These are phyloP conservation scores for Stentor coeruleus DNA, from an alignment of 73 alveolate genomes.

Conservation along the genomic window DNA sequence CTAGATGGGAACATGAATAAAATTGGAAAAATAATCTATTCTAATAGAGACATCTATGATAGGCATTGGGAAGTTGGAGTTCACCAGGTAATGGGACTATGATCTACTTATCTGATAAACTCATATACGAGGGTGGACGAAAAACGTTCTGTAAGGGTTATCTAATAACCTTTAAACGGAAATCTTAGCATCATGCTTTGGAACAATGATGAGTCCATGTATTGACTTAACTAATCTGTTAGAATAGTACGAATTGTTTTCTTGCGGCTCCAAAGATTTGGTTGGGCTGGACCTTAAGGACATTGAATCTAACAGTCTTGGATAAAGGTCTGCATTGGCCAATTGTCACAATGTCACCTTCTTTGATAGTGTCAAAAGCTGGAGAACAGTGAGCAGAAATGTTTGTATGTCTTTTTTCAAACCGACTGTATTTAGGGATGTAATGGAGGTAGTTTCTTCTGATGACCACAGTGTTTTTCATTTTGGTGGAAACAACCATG, in stretches of 20 bases:
- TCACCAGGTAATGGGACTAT: too few species aligned
- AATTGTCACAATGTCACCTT: constrained; percentile 97
- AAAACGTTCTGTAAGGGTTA: too few species aligned
- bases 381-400: constrained; percentile 64
- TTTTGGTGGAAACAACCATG: constrained; percentile 93
- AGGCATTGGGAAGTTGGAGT: too few species aligned
- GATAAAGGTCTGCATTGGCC: constrained; percentile 99
- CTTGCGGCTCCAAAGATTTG: constrained; percentile 91
- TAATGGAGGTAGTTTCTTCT: constrained; percentile 98
- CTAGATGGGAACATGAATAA: too few species aligned
- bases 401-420: constrained; percentile 94
- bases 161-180: too few species aligned
- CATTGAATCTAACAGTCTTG: constrained; percentile 98
- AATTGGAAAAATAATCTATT: too few species aligned
- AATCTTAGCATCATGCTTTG: too few species aligned
- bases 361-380: constrained; percentile 64
- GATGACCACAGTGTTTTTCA: constrained; percentile 96
- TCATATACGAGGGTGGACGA: too few species aligned
- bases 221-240: too few species aligned
- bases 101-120: too few species aligned
- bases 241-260: constrained; percentile 85
- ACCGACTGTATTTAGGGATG: constrained; percentile 90
- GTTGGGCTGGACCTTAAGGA: constrained; percentile 69
- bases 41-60: too few species aligned
- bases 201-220: too few species aligned